Evolutionary conservation across 148 eudicot genomes (phyloP).

Genomic region (Nepenthes gracilis): DNA sequence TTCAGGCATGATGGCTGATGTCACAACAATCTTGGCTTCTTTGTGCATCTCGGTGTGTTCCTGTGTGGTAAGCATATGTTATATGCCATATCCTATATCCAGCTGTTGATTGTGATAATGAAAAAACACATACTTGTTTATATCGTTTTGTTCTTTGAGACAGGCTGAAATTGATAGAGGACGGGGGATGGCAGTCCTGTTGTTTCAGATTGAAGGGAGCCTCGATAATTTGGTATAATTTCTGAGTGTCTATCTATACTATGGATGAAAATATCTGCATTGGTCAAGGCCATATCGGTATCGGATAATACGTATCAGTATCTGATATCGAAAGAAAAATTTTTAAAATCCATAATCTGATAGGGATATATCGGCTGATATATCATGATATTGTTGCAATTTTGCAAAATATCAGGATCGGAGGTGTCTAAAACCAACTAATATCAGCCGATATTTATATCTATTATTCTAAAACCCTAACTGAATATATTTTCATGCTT

Average conservation of each 20-base stretch:
- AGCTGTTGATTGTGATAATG: background rate
- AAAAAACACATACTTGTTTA: background rate
- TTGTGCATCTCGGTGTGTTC: slow-evolving; percentile 65
- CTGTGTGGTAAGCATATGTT: slow-evolving; percentile 64
- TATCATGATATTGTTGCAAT: too few relatives aligned
- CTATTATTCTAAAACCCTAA: background rate
- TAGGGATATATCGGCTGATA: background rate
- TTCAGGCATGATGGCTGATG: slow-evolving; percentile 78
- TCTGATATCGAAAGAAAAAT: background rate
- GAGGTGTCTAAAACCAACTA: background rate
- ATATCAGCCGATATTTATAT: background rate
- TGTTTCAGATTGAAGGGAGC: slow-evolving; percentile 80
- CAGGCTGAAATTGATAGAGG: slow-evolving; percentile 81
- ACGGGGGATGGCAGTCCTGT: slow-evolving; percentile 66
- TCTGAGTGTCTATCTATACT: background rate
- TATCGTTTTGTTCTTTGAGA: background rate
- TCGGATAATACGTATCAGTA: too few relatives aligned
- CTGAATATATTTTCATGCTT: background rate
- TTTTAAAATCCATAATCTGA: background rate
- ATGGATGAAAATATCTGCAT: too few relatives aligned
- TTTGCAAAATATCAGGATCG: background rate
- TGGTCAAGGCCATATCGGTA: too few relatives aligned
- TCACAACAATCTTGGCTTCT: slow-evolving; percentile 53
- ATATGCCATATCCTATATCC: background rate
- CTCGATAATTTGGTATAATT: slow-evolving; percentile 55